Conservation (phyloP, 441 rosid genomes). For the Melastoma candidum region DNA sequence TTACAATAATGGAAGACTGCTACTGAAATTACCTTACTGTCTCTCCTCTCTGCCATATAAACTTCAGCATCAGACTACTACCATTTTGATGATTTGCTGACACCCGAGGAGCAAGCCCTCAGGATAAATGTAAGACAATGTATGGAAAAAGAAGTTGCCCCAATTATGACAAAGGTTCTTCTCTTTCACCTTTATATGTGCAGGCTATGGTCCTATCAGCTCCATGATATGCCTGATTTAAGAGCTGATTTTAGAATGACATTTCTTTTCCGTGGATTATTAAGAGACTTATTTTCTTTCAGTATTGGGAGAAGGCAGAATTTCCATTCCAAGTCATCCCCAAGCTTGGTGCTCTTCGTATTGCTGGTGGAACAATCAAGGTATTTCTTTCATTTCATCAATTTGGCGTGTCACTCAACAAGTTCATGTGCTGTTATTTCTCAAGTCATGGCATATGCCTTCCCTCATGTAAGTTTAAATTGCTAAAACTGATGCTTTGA, state of each 20-base stretch:
- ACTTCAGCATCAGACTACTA: slow-evolving; percentile 72
- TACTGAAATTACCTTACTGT: neutral
- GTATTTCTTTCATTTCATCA: slow-evolving; percentile 20
- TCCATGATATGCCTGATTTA: no score
- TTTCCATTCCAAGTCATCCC: slow-evolving; percentile 88
- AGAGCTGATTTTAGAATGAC: no score
- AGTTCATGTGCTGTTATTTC: neutral
- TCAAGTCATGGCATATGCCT: no score
- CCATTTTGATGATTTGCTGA: slow-evolving; percentile 65
- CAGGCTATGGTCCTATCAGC: neutral
- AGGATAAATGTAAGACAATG: slow-evolving; percentile 58
- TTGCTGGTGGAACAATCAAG: slow-evolving; percentile 88
- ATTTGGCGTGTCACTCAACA: neutral
- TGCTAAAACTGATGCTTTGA: slow-evolving; percentile 10
- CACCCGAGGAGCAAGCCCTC: slow-evolving; percentile 60
- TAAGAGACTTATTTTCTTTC: slow-evolving; percentile 10
- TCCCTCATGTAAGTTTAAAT: neutral
- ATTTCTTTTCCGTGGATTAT: no score
- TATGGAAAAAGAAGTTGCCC: slow-evolving; percentile 92
- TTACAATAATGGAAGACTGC: neutral
- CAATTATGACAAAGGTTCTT: slow-evolving; percentile 65
- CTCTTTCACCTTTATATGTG: neutral
- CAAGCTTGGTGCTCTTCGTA: slow-evolving; percentile 46
- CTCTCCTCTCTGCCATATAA: slow-evolving; percentile 7
- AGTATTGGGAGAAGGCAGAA: slow-evolving; percentile 99